Evolutionary conservation across 371 early-diverging fungal genomes (phyloP).

Genomic region (Rhizopus sp.): DNA sequence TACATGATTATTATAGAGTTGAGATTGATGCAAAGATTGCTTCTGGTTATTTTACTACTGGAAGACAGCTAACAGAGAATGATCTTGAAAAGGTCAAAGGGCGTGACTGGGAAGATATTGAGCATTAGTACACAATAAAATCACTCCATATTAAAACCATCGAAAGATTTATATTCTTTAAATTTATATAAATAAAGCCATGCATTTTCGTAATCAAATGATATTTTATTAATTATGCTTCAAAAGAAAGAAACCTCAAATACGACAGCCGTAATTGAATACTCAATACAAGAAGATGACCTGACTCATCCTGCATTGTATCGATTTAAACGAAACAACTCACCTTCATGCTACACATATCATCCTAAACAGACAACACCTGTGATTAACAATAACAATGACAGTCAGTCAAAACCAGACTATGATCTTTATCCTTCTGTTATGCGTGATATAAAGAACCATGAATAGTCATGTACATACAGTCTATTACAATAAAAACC

Average conservation of each 20-base stretch:
- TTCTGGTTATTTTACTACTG: slow-evolving; percentile 88
- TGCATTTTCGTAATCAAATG: no score
- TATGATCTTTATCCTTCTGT: slow-evolving; percentile 3
- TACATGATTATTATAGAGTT: slow-evolving; percentile 50
- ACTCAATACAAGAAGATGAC: slow-evolving; percentile 26
- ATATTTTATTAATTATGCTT: neutral
- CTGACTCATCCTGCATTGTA: slow-evolving; percentile 29
- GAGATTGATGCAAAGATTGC: slow-evolving; percentile 98
- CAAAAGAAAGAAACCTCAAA: slow-evolving; percentile 10
- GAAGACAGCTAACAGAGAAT: slow-evolving; percentile 56
- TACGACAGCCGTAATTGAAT: slow-evolving; percentile 22
- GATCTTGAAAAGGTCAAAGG: slow-evolving; percentile 74
- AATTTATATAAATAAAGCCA: no score
- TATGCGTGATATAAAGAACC: slow-evolving; percentile 2
- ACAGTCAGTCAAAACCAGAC: neutral
- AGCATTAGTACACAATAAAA: slow-evolving; percentile 41
- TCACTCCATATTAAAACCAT: no score
- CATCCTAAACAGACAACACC: slow-evolving; percentile 1
- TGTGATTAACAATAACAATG: no score
- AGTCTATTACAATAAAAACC: neutral
- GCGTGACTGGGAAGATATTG: slow-evolving; percentile 82
- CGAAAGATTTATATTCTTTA: no score
- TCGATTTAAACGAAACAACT: slow-evolving; percentile 23
- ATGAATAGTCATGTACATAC: neutral
- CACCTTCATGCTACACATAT: slow-evolving; percentile 11